These are phyloP conservation scores for Sclerotinia subarctica DNA, from an alignment of 2,329 filamentous ascomycete species.

Conservation along the genomic window DNA sequence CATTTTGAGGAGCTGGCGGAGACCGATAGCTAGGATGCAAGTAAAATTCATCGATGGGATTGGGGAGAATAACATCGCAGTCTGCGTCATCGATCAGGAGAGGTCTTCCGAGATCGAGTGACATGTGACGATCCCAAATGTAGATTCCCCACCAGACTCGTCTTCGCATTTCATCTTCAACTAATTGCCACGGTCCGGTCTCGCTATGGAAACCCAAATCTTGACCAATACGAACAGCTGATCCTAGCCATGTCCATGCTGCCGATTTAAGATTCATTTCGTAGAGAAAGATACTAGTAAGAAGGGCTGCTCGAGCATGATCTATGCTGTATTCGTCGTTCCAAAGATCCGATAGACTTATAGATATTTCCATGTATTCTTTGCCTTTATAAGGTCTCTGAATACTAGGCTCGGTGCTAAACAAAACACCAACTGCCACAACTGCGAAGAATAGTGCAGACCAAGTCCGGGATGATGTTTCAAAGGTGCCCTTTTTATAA, in stretches of 20 bases:
- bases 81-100: constrained; percentile 82
- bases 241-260: constrained; percentile 82
- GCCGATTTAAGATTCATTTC: constrained; percentile 85
- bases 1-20: constrained; percentile 46
- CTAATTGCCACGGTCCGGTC: constrained; percentile 65
- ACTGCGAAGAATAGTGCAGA: constrained; percentile 78
- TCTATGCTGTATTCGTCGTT: constrained; percentile 73
- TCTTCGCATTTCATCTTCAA: constrained; percentile 82
- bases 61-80: constrained; percentile 79
- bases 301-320: constrained; percentile 66
- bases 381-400: constrained; percentile 54
- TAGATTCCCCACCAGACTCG: constrained; percentile 95
- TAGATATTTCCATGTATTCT: constrained; percentile 69
- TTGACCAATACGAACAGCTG: constrained; percentile 75
- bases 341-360: constrained; percentile 74
- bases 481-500: constrained; percentile 63
- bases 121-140: constrained; percentile 76
- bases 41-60: constrained; percentile 75
- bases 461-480: constrained; percentile 65
- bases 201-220: constrained; percentile 79
- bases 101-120: constrained; percentile 77
- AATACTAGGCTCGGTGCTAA: constrained; percentile 57
- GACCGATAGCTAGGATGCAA: constrained; percentile 54
- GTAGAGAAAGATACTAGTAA: constrained; percentile 75
- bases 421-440: constrained; percentile 77